Percentiles rank a stretch among this genome's conserved stretches.
Evolutionary conservation across 2,329 filamentous ascomycete species (phyloP).

Genomic region (Exophiala aquamarina): DNA sequence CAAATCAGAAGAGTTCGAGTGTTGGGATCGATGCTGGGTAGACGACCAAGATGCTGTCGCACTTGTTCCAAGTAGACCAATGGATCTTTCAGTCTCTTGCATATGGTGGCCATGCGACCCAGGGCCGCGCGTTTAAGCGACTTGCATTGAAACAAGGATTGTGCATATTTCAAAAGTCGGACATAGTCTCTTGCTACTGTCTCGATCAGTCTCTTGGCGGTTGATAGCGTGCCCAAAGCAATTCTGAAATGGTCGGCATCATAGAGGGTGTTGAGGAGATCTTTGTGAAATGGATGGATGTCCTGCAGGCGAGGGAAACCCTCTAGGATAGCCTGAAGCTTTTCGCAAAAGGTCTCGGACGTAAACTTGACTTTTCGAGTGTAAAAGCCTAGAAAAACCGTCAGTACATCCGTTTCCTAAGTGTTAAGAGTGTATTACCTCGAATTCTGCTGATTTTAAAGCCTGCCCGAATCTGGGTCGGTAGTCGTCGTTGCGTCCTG

Average conservation of each 20-base stretch:
- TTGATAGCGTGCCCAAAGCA: conserved; percentile 91
- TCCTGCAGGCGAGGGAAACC: conserved; percentile 90
- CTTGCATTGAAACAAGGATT: conserved; percentile 98
- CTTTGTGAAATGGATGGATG: conserved; percentile 91
- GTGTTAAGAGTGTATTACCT: conserved; percentile 37
- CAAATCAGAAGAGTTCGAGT: conserved; percentile 94
- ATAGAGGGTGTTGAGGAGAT: conserved; percentile 95
- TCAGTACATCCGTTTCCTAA: conserved; percentile 28
- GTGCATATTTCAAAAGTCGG: conserved; percentile 91
- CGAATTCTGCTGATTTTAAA: conserved; percentile 96
- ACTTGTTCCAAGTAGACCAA: conserved; percentile 95
- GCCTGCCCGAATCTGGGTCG: conserved; percentile 91
- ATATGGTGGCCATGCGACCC: conserved; percentile 97
- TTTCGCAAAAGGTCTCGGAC: conserved; percentile 93
- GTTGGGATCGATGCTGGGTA: conserved; percentile 97
- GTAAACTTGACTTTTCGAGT: conserved; percentile 98
- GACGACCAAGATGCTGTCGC: conserved; percentile 92
- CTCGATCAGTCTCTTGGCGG: conserved; percentile 94
- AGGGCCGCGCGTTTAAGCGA: conserved; percentile 95
- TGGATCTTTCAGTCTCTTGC: conserved; percentile 90
- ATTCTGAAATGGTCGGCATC: conserved; percentile 98
- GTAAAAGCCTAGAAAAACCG: conserved; percentile 68
- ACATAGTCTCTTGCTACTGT: conserved; percentile 96
- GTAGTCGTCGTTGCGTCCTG: conserved; percentile 85
- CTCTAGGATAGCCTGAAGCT: conserved; percentile 85